phyloP scores from a whole-genome alignment of 2,329 filamentous ascomycete species.

The Talaromyces sp. region DNA sequence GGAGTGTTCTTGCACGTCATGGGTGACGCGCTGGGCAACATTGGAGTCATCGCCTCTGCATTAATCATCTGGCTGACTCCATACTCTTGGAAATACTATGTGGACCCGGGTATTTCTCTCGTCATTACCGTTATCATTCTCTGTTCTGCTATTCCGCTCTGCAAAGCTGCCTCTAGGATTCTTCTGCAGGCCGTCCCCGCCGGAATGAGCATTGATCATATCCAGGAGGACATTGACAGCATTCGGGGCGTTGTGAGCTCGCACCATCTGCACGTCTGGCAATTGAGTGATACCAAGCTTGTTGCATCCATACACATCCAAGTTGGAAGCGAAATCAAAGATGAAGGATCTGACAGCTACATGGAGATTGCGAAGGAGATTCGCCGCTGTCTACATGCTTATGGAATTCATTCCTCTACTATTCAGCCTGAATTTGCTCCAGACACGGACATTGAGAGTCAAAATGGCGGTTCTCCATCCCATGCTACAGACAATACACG shows the following conservation, averaged over 20 bases:
- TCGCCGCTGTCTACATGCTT: slow-evolving; percentile 84
- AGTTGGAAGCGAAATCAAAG: slow-evolving; percentile 83
- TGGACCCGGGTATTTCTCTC: slow-evolving; percentile 87
- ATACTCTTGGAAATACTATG: slow-evolving; percentile 78
- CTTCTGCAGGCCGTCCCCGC: slow-evolving; percentile 91
- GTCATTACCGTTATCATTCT: slow-evolving; percentile 81
- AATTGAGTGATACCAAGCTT: slow-evolving; percentile 89
- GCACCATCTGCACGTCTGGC: slow-evolving; percentile 97
- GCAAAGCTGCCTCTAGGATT: slow-evolving; percentile 64
- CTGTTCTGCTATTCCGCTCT: slow-evolving; percentile 49
- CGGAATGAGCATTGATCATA: slow-evolving; percentile 81
- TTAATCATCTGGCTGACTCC: slow-evolving; percentile 88
- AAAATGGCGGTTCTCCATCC: background rate
- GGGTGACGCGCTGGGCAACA: slow-evolving; percentile 48
- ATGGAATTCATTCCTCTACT: slow-evolving; percentile 94
- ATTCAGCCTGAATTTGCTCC: slow-evolving; percentile 82
- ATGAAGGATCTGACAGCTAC: slow-evolving; percentile 72
- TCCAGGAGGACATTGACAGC: slow-evolving; percentile 83
- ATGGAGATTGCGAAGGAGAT: slow-evolving; percentile 85
- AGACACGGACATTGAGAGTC: slow-evolving; percentile 34
- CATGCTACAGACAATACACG: background rate
- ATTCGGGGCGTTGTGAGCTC: slow-evolving; percentile 84
- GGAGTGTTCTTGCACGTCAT: slow-evolving; percentile 64
- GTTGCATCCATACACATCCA: slow-evolving; percentile 93
- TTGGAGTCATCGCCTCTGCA: slow-evolving; percentile 57